Evolutionary conservation across 352 stramenopile species (phyloP).

Genomic region (Pythium vanterpoolii): DNA sequence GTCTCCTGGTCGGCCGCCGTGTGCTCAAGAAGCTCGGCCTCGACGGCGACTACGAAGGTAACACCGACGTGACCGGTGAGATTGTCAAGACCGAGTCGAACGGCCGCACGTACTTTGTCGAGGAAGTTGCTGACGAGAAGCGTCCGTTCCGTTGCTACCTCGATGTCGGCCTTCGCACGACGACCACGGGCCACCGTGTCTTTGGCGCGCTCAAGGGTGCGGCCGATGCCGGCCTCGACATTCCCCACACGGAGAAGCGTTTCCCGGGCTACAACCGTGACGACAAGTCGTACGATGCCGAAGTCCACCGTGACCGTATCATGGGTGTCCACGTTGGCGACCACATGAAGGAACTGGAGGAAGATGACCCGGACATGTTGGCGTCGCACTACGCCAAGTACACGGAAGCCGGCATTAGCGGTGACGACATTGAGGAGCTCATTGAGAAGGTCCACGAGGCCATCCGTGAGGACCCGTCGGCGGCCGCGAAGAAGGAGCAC

Average conservation of each 20-base stretch:
- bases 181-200: constrained; percentile 97
- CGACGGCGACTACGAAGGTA: constrained; percentile 97
- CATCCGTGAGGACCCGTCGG: constrained; percentile 96
- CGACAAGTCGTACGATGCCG: constrained; percentile 98
- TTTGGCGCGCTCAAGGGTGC: constrained; percentile 99
- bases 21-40: constrained; percentile 97
- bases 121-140: constrained; percentile 98
- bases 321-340: constrained; percentile 97
- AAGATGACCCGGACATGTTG: constrained; percentile 99
- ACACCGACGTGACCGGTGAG: constrained; percentile 95
- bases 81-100: constrained; percentile 94
- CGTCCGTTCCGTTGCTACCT: constrained; percentile 97
- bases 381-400: constrained; percentile 96
- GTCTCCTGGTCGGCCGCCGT: constrained; percentile 92
- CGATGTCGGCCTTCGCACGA: constrained; percentile 97
- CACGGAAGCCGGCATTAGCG: constrained; percentile 90
- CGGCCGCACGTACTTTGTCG: constrained; percentile 98
- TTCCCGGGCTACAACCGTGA: constrained; percentile 99
- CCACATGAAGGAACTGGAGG: constrained; percentile 99
- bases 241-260: constrained; percentile 98
- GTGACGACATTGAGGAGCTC: constrained; percentile 91
- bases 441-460: constrained; percentile 96
- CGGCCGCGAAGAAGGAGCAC: constrained; percentile 91
- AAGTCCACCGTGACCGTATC: constrained; percentile 98
- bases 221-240: constrained; percentile 97